phyloP scores from a whole-genome alignment of 2,329 filamentous ascomycete species.

The Colletotrichum gigasporum region DNA sequence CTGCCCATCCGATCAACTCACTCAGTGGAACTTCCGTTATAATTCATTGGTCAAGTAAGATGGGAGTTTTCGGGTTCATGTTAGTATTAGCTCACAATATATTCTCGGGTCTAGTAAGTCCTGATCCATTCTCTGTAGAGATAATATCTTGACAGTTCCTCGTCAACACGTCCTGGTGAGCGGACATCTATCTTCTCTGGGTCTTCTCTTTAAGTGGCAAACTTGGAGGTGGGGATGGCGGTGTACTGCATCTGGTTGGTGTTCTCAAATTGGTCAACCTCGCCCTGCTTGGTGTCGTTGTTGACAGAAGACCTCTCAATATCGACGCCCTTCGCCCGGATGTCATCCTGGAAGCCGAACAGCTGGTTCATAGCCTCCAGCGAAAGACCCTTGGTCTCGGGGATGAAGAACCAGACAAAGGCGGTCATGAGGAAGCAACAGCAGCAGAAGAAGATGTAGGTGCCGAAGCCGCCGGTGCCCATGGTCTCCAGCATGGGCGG shows the following conservation, averaged over 20 bases:
- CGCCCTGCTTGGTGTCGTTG: background rate
- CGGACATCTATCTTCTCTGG: too few relatives aligned
- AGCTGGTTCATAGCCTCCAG: constrained; percentile 28
- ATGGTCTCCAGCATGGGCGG: constrained; percentile 69
- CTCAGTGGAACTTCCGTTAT: too few relatives aligned
- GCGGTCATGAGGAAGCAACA: constrained; percentile 46
- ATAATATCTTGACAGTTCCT: too few relatives aligned
- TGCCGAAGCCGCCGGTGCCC: constrained; percentile 52
- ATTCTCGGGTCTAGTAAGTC: too few relatives aligned
- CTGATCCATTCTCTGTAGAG: too few relatives aligned
- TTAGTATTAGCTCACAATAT: too few relatives aligned
- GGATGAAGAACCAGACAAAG: constrained; percentile 52
- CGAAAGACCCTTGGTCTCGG: constrained; percentile 57
- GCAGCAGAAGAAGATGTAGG: constrained; percentile 48
- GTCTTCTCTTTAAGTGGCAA: too few relatives aligned
- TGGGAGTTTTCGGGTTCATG: too few relatives aligned
- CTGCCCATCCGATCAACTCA: too few relatives aligned
- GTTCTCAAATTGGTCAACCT: constrained; percentile 2
- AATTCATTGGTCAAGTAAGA: too few relatives aligned
- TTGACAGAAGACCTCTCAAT: constrained; percentile 14
- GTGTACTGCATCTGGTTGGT: background rate
- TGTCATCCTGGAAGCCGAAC: constrained; percentile 19
- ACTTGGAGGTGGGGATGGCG: too few relatives aligned
- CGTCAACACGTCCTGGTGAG: too few relatives aligned
- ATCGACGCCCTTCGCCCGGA: background rate